These are phyloP conservation scores for Aspergillus pseudoglaucus DNA, from an alignment of 2,329 filamentous ascomycete species.

Conservation along the genomic window DNA sequence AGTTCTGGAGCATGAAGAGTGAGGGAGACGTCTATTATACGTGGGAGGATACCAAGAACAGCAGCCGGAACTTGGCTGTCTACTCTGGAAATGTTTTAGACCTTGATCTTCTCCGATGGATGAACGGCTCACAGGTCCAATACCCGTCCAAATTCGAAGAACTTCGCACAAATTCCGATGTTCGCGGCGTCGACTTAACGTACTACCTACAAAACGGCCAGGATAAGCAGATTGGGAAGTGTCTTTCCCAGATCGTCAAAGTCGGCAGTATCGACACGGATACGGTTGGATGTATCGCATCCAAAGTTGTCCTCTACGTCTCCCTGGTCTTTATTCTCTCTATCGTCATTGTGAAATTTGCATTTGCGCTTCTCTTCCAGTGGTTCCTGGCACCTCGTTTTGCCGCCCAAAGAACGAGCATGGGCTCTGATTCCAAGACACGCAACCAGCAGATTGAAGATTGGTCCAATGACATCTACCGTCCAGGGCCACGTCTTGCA, in stretches of 20 bases:
- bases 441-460: conserved; percentile 92
- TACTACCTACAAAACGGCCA: conserved; percentile 71
- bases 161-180: conserved; percentile 62
- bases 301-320: conserved; percentile 91
- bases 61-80: conserved; percentile 80
- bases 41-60: conserved; percentile 90
- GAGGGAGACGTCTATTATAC: conserved; percentile 90
- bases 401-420: conserved; percentile 76
- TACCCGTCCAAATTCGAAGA: conserved; percentile 73
- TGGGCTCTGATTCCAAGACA: conserved; percentile 72
- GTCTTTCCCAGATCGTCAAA: conserved; percentile 88
- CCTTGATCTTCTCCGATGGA: conserved; percentile 80
- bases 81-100: conserved; percentile 94
- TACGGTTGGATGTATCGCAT: conserved; percentile 94
- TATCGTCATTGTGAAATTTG: conserved; percentile 78
- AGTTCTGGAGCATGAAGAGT: conserved; percentile 67
- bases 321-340: conserved; percentile 86
- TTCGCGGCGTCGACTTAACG: conserved; percentile 83
- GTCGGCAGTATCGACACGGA: conserved; percentile 94
- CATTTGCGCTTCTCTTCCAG: conserved; percentile 85
- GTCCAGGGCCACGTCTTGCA: conserved; percentile 72
- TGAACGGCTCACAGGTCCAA: conserved; percentile 72
- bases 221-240: conserved; percentile 78
- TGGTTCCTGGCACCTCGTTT: conserved; percentile 92
- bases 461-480: conserved; percentile 96